Conservation (phyloP, 305 asterid species). For the Solanum chacoense region DNA sequence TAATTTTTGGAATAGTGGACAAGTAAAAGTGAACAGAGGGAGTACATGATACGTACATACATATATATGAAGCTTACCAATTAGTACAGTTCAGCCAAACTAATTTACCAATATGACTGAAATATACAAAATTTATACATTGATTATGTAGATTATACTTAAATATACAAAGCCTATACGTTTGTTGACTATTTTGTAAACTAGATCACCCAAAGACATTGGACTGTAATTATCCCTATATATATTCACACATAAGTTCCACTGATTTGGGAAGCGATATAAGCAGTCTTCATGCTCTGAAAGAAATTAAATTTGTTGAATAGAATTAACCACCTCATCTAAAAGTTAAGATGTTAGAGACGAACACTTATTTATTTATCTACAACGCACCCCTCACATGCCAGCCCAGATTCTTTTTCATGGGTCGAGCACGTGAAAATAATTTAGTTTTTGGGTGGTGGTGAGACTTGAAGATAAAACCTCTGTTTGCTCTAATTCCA, state of each 20-base stretch:
- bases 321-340: neutral
- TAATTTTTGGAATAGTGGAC: neutral
- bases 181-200: neutral
- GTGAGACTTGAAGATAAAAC: neutral
- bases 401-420: neutral
- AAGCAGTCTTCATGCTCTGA: neutral
- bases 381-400: neutral
- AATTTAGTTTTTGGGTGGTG: neutral
- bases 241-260: neutral
- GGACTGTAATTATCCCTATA: neutral
- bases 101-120: neutral
- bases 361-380: neutral
- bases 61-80: neutral
- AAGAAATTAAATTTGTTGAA: neutral
- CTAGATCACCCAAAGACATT: neutral
- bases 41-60: neutral
- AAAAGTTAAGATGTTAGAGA: neutral
- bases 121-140: neutral
- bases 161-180: neutral
- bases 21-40: neutral
- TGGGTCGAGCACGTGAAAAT: neutral
- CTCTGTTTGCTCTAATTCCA: neutral
- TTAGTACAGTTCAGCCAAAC: neutral
- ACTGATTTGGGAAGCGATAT: neutral
- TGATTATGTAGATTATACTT: neutral